These are phyloP conservation scores for Mortierella polycephala DNA, from an alignment of 371 early-diverging fungal genomes.

Conservation along the genomic window DNA sequence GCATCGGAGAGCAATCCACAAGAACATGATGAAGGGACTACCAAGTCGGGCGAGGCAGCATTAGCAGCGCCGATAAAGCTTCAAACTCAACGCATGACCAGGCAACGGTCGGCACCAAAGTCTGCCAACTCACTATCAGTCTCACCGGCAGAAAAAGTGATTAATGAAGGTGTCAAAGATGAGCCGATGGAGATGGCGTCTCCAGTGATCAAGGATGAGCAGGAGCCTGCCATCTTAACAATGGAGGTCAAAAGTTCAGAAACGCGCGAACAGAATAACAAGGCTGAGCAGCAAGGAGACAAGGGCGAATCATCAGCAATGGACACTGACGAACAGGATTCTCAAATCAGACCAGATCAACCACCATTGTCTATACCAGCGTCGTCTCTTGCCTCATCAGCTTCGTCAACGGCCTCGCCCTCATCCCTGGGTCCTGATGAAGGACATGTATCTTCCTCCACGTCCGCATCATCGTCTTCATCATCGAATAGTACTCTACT, in stretches of 20 bases:
- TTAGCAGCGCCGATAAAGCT: constrained; percentile 4
- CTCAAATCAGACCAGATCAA: constrained; percentile 7
- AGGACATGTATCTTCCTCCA: not conserved
- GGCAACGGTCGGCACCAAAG: constrained; percentile 42
- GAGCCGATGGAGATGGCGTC: not conserved
- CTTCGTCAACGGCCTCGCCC: constrained; percentile 35
- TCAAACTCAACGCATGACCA: constrained; percentile 40
- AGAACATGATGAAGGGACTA: constrained; percentile 5
- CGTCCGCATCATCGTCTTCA: not conserved
- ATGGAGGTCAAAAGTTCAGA: not conserved
- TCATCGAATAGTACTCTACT: constrained; percentile 14
- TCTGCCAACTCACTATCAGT: constrained; percentile 23
- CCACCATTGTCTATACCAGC: constrained; percentile 12
- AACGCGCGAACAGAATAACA: not conserved
- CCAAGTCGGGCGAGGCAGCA: constrained; percentile 9
- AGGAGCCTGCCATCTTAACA: not conserved
- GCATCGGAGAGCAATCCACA: constrained; percentile 6
- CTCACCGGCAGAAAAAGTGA: constrained; percentile 3
- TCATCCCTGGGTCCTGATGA: constrained; percentile 38
- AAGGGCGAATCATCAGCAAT: constrained; percentile 12
- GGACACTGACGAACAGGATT: constrained; percentile 14
- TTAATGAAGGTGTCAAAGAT: not conserved
- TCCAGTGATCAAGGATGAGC: not conserved
- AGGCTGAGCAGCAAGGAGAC: not conserved
- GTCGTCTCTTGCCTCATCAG: constrained; percentile 23